Evolutionary conservation across 257 asterid genomes (phyloP).

Genomic region (Euphrasia confusa): DNA sequence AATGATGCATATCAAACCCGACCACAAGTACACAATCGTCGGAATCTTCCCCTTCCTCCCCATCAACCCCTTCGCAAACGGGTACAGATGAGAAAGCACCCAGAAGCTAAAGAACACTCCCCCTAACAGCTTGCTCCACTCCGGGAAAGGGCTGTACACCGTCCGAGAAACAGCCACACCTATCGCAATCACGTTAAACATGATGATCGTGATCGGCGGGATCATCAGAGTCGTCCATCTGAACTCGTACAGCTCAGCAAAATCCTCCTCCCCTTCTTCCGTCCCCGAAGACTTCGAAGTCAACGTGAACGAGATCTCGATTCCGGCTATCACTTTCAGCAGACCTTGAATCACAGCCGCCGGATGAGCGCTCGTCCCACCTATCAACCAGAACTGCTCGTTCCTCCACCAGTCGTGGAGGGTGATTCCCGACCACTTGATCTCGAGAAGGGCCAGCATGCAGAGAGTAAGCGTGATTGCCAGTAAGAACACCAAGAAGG

Average conservation of each 20-base stretch:
- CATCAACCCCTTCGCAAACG: slow-evolving; percentile 45
- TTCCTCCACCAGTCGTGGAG: slow-evolving; percentile 96
- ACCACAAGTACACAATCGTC: slow-evolving; percentile 78
- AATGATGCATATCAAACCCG: slow-evolving; percentile 72
- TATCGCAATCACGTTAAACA: slow-evolving; percentile 69
- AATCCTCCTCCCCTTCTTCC: slow-evolving; percentile 71
- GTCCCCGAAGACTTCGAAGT: slow-evolving; percentile 71
- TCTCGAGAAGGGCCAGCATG: slow-evolving; percentile 71
- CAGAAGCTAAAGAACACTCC: slow-evolving; percentile 88
- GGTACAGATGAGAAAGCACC: slow-evolving; percentile 90
- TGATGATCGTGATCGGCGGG: slow-evolving; percentile 74
- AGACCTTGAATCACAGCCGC: slow-evolving; percentile 86
- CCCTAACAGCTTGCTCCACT: slow-evolving; percentile 86
- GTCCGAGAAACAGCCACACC: slow-evolving; percentile 72
- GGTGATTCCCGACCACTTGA: slow-evolving; percentile 82
- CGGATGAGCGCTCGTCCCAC: slow-evolving; percentile 93
- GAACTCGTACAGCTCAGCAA: slow-evolving; percentile 78
- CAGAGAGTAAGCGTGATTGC: slow-evolving; percentile 58
- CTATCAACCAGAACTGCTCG: slow-evolving; percentile 96
- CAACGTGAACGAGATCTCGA: slow-evolving; percentile 51
- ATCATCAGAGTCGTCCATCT: slow-evolving; percentile 80
- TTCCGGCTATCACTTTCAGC: slow-evolving; percentile 52
- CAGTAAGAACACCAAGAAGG: slow-evolving; percentile 50
- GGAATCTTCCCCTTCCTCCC: slow-evolving; percentile 59
- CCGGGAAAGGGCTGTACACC: slow-evolving; percentile 69